phyloP scores from a whole-genome alignment of 768 basidiomycete species.

The Tricholoma bakamatsutake region DNA sequence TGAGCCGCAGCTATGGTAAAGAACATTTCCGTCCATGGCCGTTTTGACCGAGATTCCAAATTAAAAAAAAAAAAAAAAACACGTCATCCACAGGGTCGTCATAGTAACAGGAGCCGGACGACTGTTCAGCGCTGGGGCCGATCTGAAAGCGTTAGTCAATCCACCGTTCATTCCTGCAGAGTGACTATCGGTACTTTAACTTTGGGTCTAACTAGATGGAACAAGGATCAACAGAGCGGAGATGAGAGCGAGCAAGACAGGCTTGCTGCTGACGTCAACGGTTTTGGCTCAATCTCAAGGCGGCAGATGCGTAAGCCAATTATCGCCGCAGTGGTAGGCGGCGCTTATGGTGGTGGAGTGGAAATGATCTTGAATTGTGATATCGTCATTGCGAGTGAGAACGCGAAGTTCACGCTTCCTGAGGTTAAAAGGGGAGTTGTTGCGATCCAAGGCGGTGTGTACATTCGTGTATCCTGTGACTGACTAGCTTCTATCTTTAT shows the following conservation, averaged over 20 bases:
- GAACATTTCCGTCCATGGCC: constrained; percentile 12
- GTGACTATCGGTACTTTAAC: not conserved
- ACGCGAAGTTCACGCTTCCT: constrained; percentile 66
- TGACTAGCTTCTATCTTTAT: not conserved
- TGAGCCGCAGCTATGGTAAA: constrained; percentile 65
- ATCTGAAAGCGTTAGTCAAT: constrained; percentile 59
- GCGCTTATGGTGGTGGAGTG: constrained; percentile 60
- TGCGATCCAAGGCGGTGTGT: constrained; percentile 64
- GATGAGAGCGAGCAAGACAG: constrained; percentile 37
- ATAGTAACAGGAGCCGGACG: constrained; percentile 71
- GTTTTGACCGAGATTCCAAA: not conserved
- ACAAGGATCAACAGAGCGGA: constrained; percentile 41
- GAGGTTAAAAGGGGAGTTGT: constrained; percentile 77
- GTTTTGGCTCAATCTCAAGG: constrained; percentile 72
- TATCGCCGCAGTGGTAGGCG: constrained; percentile 78
- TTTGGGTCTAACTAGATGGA: constrained; percentile 44
- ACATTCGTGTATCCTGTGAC: not conserved
- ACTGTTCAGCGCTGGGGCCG: constrained; percentile 75
- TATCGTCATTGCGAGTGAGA: constrained; percentile 60
- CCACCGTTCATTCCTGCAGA: not conserved
- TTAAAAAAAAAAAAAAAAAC: not conserved
- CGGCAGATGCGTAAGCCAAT: constrained; percentile 65
- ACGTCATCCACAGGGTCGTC: constrained; percentile 46
- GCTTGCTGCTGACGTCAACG: constrained; percentile 37
- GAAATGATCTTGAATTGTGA: constrained; percentile 75